Evolutionary conservation across 345 rosid genomes (phyloP), one percentile per base, ranked within the genome.

Genomic region (Moricandia moricandioides): DNA sequence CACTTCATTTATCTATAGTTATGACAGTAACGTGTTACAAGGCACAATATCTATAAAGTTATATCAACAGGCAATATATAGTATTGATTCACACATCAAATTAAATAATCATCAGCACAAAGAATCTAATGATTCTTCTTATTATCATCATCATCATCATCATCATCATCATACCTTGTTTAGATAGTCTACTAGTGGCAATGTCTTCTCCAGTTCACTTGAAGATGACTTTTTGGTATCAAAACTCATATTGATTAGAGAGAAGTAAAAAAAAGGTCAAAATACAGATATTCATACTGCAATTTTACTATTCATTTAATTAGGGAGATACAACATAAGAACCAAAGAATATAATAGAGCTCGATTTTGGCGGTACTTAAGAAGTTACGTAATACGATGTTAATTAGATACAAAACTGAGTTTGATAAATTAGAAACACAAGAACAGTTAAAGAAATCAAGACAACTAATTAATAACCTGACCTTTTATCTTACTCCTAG

Each of bases 1-100:
- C 47, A 89, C 85, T 58, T 88, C 95, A 66, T 73, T 79, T 30
- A 86, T 83, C 97, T 91, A 73, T 24, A 24, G 10, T 51, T 17
- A 7, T 35, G 14, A 6, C 16, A 24, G 5, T 43, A 26, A 40
- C 8, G 9, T 10, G 37, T 47, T 54, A 82, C 69, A 57, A 54
- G 29, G 57, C 14, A 14, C 5, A 56, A 63, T 64, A 21, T 21
- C 24, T 21, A 21, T 21, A 21, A 21, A 34, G 47, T 34, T 21
- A 14, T 65, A 63, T 45, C 62, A 72, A 67, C 30, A 60, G 0
- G 17, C 54, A 29, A 54, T 21, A 14, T 33, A 17, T 17, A 65
- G 4, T 17, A 21, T 21, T 58, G 43, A 65, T 60, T 12, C 31
- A 67, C 21, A 51, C 16, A 52, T 40, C 65, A 60, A 72, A 13